Evolutionary conservation across 306 rosid species (phyloP).

Genomic region (Quercus engelmannii): DNA sequence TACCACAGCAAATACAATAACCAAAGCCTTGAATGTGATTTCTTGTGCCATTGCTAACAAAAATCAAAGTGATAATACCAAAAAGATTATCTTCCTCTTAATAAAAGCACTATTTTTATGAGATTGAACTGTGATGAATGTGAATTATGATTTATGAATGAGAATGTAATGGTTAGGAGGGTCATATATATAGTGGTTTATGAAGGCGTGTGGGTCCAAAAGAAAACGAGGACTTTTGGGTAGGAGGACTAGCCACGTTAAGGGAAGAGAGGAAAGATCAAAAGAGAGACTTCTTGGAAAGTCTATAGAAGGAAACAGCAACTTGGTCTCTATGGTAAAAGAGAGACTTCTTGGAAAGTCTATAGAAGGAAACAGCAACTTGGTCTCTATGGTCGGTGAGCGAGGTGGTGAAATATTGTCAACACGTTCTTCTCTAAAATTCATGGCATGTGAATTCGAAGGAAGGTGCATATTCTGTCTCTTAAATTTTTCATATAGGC

Average conservation of each 20-base stretch:
- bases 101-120: no score
- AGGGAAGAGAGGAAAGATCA: background rate
- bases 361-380: background rate
- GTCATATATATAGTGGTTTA: background rate
- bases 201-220: constrained; percentile 6
- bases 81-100: no score
- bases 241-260: constrained; percentile 2
- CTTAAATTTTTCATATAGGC: no score
- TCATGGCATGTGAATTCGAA: no score
- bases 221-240: constrained; percentile 11
- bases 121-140: background rate
- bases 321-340: background rate
- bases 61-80: no score
- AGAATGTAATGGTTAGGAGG: background rate
- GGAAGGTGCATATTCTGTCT: no score
- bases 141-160: background rate
- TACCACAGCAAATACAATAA: background rate
- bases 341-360: background rate
- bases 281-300: background rate
- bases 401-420: no score
- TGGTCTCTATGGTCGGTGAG: background rate
- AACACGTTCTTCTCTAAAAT: no score
- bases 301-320: background rate
- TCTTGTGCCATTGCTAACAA: constrained; percentile 31
- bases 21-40: constrained; percentile 12